Evolutionary conservation across 495 filamentous ascomycete species (phyloP).

Genomic region (Neurospora sp.): DNA sequence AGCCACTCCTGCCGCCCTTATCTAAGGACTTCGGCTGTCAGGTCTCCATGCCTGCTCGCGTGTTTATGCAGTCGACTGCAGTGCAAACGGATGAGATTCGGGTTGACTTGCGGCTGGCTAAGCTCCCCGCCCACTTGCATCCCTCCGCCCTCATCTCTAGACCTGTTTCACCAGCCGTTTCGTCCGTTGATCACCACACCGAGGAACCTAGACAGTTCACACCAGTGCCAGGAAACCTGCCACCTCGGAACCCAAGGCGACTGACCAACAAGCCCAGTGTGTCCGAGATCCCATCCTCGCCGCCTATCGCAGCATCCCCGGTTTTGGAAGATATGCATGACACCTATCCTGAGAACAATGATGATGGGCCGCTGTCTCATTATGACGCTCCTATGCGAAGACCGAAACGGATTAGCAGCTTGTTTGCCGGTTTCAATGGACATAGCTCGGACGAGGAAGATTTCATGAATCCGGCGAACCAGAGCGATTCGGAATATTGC

Average conservation of each 20-base stretch:
- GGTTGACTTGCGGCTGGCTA: slow-evolving; percentile 61
- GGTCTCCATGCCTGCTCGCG: slow-evolving; percentile 30
- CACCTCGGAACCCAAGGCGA: slow-evolving; percentile 42
- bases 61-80: slow-evolving; percentile 51
- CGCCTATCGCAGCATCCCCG: slow-evolving; percentile 20
- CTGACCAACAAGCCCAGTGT: slow-evolving; percentile 34
- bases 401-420: slow-evolving; percentile 64
- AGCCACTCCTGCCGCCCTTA: slow-evolving; percentile 42
- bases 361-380: slow-evolving; percentile 62
- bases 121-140: slow-evolving; percentile 65
- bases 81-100: slow-evolving; percentile 88
- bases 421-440: slow-evolving; percentile 73
- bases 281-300: slow-evolving; percentile 38
- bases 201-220: slow-evolving; percentile 36
- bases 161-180: slow-evolving; percentile 37
- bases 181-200: slow-evolving; percentile 10
- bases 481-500: slow-evolving; percentile 54
- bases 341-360: slow-evolving; percentile 72
- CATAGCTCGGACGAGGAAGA: slow-evolving; percentile 50
- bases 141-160: slow-evolving; percentile 58
- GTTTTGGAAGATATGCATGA: slow-evolving; percentile 41
- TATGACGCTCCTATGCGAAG: slow-evolving; percentile 53
- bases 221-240: slow-evolving; percentile 39
- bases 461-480: slow-evolving; percentile 43
- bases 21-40: slow-evolving; percentile 49